These are phyloP conservation scores for Metschnikowia chrysomelidarum DNA, from an alignment of 805 yeast species.

Conservation along the genomic window DNA sequence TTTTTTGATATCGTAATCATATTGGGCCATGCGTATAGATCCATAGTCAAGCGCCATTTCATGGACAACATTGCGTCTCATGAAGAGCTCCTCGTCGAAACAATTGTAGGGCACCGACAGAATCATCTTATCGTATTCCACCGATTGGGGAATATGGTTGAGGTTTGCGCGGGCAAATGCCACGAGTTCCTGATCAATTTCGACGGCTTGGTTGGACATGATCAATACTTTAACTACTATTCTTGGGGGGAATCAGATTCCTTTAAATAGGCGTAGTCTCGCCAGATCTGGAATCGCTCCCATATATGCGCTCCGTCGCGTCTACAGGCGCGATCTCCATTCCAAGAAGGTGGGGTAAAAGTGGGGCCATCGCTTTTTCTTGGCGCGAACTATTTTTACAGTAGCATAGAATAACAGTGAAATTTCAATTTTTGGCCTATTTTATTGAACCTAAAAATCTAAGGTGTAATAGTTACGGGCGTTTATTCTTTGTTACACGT, in stretches of 20 bases:
- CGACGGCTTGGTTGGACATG: constrained; percentile 3
- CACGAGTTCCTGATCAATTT: constrained; percentile 32
- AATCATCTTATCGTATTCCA: constrained; percentile 56
- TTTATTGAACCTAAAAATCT: too few species aligned
- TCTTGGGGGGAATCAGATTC: too few species aligned
- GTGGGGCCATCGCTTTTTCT: neutral
- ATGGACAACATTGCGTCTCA: constrained; percentile 30
- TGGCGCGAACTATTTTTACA: constrained; percentile 1
- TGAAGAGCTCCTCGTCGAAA: constrained; percentile 26
- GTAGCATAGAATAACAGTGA: too few species aligned
- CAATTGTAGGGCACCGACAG: constrained; percentile 48
- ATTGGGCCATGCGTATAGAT: constrained; percentile 32
- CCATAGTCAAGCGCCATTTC: constrained; percentile 37
- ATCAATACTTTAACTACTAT: too few species aligned
- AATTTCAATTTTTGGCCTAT: too few species aligned
- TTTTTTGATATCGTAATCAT: constrained; percentile 24
- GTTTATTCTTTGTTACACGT: too few species aligned
- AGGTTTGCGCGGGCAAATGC: constrained; percentile 34
- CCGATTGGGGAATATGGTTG: constrained; percentile 33
- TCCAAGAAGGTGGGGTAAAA: neutral
- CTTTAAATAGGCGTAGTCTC: neutral
- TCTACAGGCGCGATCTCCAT: neutral
- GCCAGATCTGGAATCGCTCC: constrained; percentile 2
- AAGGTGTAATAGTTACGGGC: too few species aligned
- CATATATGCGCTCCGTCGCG: neutral